Conservation (phyloP, 208 protist species). For the Crithidia mellificae region DNA sequence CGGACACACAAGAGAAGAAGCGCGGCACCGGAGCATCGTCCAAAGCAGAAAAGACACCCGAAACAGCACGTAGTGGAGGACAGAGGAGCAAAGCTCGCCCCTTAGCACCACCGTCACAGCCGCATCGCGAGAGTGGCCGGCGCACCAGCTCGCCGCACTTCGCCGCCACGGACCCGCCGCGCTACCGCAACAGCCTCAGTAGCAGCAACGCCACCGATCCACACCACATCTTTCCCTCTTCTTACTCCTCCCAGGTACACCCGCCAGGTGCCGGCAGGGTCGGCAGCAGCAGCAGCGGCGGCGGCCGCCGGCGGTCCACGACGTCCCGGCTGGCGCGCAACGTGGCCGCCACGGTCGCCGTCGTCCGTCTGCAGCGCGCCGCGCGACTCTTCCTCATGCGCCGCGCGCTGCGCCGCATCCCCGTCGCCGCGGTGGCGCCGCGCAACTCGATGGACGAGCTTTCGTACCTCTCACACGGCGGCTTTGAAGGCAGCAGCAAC, state of each 20-base stretch:
- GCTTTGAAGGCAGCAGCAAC: not conserved
- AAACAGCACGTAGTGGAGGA: too few species aligned
- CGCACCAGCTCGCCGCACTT: not conserved
- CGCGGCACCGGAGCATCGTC: not conserved
- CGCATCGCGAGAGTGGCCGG: not conserved
- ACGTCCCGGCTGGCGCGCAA: slow-evolving; percentile 8
- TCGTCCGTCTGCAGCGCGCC: slow-evolving; percentile 48
- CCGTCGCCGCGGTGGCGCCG: not conserved
- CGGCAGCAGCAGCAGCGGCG: not conserved
- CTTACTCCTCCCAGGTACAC: slow-evolving; percentile 7
- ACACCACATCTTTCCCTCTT: not conserved
- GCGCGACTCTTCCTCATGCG: slow-evolving; percentile 37
- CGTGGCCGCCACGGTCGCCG: slow-evolving; percentile 38
- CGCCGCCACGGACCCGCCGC: not conserved
- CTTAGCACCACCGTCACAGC: not conserved
- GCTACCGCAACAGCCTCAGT: not conserved
- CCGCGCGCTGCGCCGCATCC: slow-evolving; percentile 10
- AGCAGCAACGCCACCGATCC: not conserved
- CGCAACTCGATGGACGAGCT: not conserved
- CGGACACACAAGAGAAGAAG: not conserved
- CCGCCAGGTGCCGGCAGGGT: not conserved
- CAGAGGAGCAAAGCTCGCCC: not conserved
- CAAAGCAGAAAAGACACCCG: too few species aligned
- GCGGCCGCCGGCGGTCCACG: not conserved
- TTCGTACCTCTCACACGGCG: not conserved